These are phyloP conservation scores for Glonium stellatum DNA, from an alignment of 495 filamentous ascomycete species.

Conservation along the genomic window DNA sequence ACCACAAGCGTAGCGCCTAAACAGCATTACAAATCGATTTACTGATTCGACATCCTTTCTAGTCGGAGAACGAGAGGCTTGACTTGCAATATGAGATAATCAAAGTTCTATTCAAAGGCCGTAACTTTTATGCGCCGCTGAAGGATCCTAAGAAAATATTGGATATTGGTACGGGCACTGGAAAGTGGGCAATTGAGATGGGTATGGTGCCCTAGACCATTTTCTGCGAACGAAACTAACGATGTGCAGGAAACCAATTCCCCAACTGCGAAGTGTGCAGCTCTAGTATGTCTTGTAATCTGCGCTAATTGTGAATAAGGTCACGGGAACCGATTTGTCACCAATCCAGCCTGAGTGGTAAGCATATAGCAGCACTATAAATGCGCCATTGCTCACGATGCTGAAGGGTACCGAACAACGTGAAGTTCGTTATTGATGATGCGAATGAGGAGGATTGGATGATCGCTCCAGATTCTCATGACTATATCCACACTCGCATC, in stretches of 20 bases:
- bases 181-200: conserved; percentile 35
- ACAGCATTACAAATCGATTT: too few species aligned
- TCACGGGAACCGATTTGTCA: conserved; percentile 33
- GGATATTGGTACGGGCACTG: conserved; percentile 34
- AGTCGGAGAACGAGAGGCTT: conserved; percentile 31
- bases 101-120: conserved; percentile 29
- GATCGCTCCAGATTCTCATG: conserved; percentile 21
- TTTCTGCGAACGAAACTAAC: neutral
- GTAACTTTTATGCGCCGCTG: conserved; percentile 29
- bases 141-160: conserved; percentile 26
- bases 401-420: conserved; percentile 29
- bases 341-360: conserved; percentile 35
- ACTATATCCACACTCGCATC: conserved; percentile 33
- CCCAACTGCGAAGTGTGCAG: conserved; percentile 10
- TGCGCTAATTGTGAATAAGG: conserved; percentile 7
- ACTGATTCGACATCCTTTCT: conserved; percentile 9
- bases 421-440: conserved; percentile 35
- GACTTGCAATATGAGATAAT: conserved; percentile 33
- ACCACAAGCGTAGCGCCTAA: neutral
- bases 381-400: neutral
- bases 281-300: neutral
- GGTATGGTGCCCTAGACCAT: conserved; percentile 18
- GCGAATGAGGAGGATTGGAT: conserved; percentile 36
- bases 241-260: neutral
- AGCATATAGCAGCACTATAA: neutral